Base-by-base conservation (phyloP, 495 filamentous ascomycete genomes). In the Aspergillus ostianus region DNA sequence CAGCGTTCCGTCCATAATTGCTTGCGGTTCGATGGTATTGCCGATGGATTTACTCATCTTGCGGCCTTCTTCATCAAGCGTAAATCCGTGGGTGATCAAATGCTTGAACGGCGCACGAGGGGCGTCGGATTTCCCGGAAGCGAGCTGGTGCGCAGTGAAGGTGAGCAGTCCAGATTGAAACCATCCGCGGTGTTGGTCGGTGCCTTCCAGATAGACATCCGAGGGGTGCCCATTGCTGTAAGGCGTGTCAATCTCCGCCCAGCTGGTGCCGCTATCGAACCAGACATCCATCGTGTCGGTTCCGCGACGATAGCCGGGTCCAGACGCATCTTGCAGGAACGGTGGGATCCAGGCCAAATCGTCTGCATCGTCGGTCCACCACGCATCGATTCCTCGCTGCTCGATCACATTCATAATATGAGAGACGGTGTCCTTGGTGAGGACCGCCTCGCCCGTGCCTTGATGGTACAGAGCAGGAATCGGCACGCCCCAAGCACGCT, bases 211-310 rank as follows among this genome's bases (percentile, higher is more conserved):
- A 67, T 96, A 98, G 30, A 97, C 81, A 70, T 98, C 93, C 1
- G 91, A 90, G 21, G 85, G 82, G 20, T 80, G 77, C 29, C 75
- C 72, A 55, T 85, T 80, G 20, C 63, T 65, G 15, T 68, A 60
- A 48, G 67, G 68, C 17, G 62, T 47, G 49, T 75, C 64, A 26
- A 87, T 78, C 52, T 80, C 77, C 0, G 91, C 87, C 94, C 94
- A 99, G 68, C 90, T 97, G 53, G 90, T 97, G 6, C 94, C 94
- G 63, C 93, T 97, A 71, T 99, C 94, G 66, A 98, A 98, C 94
- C 94, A 99, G 21, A 99, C 94, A 74, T 99, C 94, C 94, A 99
- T 98, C 0, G 94, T 99, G 64, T 99, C 95, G n/a, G 77, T 88
- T 19, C 94, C 93, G 56, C 94, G 87, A 60, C 81, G 75, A 62